These are phyloP conservation scores for Penicillium sp. DNA, from an alignment of 2,329 filamentous ascomycete species.

Conservation along the genomic window DNA sequence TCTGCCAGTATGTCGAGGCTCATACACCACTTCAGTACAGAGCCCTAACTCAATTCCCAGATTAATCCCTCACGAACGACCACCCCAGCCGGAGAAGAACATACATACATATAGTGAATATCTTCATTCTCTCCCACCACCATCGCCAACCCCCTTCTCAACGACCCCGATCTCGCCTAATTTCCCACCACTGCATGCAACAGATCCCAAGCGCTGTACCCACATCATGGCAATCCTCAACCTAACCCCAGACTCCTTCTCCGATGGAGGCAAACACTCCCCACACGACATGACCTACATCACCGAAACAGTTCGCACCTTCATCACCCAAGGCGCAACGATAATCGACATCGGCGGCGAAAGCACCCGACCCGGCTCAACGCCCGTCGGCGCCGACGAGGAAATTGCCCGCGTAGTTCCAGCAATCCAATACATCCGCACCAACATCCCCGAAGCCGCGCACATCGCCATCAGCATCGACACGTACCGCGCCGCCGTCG, in stretches of 20 bases:
- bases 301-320: conserved; percentile 53
- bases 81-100: conserved; percentile 27
- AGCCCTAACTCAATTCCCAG: conserved; percentile 20
- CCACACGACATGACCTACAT: conserved; percentile 48
- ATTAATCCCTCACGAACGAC: conserved; percentile 39
- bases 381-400: conserved; percentile 63
- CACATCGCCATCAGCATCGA: conserved; percentile 78
- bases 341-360: conserved; percentile 93
- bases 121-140: conserved; percentile 32
- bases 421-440: conserved; percentile 66
- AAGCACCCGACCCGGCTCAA: conserved; percentile 74
- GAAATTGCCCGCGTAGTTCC: conserved; percentile 75
- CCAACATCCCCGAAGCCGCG: conserved; percentile 55
- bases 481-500: conserved; percentile 83
- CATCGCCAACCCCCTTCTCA: conserved; percentile 34
- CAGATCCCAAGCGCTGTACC: conserved; percentile 56
- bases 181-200: conserved; percentile 55
- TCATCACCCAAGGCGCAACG: conserved; percentile 65
- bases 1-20: conserved; percentile 50
- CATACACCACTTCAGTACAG: not conserved
- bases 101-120: conserved; percentile 32
- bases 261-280: conserved; percentile 69
- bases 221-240: conserved; percentile 93
- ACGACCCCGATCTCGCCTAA: conserved; percentile 36
- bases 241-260: conserved; percentile 93